phyloP scores from a whole-genome alignment of 2,329 filamentous ascomycete species.

The Gaeumannomyces sp. region DNA sequence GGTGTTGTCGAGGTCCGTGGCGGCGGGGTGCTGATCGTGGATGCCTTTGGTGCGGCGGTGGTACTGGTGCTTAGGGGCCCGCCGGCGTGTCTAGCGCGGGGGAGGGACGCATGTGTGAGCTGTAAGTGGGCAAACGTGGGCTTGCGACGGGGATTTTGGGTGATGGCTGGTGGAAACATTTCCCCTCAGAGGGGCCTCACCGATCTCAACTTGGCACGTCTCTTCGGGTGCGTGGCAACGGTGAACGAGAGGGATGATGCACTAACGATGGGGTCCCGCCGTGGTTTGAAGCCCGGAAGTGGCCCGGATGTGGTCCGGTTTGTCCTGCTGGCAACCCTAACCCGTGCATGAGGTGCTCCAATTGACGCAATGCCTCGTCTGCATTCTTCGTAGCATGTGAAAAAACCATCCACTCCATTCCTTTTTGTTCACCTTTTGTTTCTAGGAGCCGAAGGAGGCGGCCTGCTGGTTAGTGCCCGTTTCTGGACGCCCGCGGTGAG shows the following conservation, averaged over 20 bases:
- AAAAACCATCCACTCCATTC: background rate
- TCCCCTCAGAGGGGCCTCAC: too few relatives aligned
- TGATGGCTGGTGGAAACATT: background rate
- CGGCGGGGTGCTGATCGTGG: conserved; percentile 30
- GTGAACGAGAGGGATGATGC: too few relatives aligned
- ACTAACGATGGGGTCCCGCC: too few relatives aligned
- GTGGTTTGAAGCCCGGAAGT: background rate
- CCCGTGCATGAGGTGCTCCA: background rate
- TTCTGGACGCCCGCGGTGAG: background rate
- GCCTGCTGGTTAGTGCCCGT: background rate
- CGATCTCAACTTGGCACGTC: too few relatives aligned
- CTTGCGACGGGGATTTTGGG: background rate
- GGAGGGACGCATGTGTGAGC: background rate
- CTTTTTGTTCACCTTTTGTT: background rate
- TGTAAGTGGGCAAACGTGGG: too few relatives aligned
- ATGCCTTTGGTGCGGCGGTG: conserved; percentile 26
- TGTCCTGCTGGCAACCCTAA: background rate
- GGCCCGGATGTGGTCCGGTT: too few relatives aligned
- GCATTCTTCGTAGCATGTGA: background rate
- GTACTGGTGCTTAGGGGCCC: background rate
- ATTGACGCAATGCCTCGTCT: too few relatives aligned
- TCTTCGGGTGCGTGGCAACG: background rate
- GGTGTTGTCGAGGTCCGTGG: conserved; percentile 36
- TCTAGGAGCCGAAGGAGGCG: background rate
- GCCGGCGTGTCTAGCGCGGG: background rate